Percentiles rank a stretch among this genome's conserved stretches.
Conservation (phyloP, 2,329 filamentous ascomycete species). For the Fusarium globosum region DNA sequence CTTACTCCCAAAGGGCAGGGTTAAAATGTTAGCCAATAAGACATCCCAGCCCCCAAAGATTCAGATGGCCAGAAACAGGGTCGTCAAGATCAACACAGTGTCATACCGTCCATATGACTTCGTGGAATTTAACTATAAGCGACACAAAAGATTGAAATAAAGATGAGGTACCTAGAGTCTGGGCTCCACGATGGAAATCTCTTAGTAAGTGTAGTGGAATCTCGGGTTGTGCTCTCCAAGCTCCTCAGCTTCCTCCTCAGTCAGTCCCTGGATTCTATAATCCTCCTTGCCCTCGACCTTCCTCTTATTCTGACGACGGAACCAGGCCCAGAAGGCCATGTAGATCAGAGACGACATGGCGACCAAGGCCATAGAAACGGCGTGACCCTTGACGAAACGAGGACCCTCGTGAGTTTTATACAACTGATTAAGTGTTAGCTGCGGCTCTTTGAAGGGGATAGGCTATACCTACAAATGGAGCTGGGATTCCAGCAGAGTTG, state of each 20-base stretch:
- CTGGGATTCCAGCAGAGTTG: constrained; percentile 72
- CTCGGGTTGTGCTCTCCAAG: constrained; percentile 48
- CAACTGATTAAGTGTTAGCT: constrained; percentile 31
- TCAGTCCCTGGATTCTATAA: constrained; percentile 42
- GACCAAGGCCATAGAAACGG: constrained; percentile 60
- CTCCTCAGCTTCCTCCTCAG: constrained; percentile 47
- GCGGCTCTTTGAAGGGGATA: accelerated
- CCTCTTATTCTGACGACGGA: constrained; percentile 51
- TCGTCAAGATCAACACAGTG: background rate
- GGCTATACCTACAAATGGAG: constrained; percentile 58
- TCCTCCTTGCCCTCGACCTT: constrained; percentile 46
- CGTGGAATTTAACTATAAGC: background rate
- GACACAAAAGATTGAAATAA: background rate
- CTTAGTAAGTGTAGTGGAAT: constrained; percentile 47
- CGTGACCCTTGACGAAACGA: constrained; percentile 61
- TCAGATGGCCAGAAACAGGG: no score
- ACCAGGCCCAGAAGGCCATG: constrained; percentile 48
- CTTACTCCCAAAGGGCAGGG: no score
- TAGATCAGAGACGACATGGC: constrained; percentile 59
- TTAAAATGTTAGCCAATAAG: no score
- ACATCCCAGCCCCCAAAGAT: no score
- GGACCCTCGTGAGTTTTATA: constrained; percentile 52
- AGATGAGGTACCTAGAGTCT: background rate
- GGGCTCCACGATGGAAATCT: accelerated
- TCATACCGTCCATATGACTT: background rate